These are phyloP conservation scores for Suillus bovinus DNA, from an alignment of 768 basidiomycete genomes.

Conservation along the genomic window DNA sequence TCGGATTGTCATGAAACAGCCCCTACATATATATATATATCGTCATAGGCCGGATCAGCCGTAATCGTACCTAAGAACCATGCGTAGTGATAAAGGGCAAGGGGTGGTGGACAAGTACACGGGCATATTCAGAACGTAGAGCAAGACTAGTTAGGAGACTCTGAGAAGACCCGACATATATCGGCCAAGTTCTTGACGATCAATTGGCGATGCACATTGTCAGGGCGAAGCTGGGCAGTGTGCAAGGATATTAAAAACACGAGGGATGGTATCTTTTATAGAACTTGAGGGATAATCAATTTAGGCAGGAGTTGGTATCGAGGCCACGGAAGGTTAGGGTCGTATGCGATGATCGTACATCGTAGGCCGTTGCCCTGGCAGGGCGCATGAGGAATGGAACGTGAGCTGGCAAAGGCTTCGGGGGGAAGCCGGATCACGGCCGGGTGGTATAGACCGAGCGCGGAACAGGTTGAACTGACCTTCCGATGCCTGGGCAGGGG, in stretches of 20 bases:
- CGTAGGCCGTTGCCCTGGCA: background rate
- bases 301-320: slow-evolving; percentile 1
- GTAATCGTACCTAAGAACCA: slow-evolving; percentile 1
- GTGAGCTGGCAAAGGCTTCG: too few relatives aligned
- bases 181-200: slow-evolving; percentile 4
- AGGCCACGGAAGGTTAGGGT: background rate
- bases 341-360: background rate
- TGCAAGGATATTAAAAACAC: background rate
- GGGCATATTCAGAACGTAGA: too few relatives aligned
- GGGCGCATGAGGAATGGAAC: too few relatives aligned
- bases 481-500: too few relatives aligned
- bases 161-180: background rate
- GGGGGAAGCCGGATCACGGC: background rate
- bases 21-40: too few relatives aligned
- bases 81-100: too few relatives aligned
- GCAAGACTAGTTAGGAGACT: too few relatives aligned
- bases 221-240: background rate
- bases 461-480: background rate
- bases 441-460: background rate
- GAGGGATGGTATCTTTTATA: background rate
- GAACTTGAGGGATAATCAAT: background rate
- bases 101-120: too few relatives aligned
- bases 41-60: background rate
- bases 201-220: background rate
- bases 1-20: background rate